Percentiles rank a stretch among this genome's conserved stretches.
Evolutionary conservation across 2,329 filamentous ascomycete genomes (phyloP).

Genomic region (Claviceps sp.): DNA sequence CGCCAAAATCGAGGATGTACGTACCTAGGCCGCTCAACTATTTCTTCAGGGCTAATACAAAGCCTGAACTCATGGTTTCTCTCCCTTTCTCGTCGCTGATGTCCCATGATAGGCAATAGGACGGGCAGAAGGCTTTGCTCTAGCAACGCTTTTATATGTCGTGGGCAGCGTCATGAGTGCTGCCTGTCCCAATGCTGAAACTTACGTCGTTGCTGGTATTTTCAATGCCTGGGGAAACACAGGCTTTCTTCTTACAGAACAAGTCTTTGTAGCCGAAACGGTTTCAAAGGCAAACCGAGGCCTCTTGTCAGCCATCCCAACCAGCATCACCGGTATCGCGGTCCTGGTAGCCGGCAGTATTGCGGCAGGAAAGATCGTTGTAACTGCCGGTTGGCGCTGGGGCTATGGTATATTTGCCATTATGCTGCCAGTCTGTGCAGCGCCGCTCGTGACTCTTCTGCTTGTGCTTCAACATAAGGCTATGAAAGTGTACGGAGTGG

Average conservation of each 20-base stretch:
- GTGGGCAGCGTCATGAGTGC: slow-evolving; percentile 45
- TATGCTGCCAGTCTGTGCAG: slow-evolving; percentile 20
- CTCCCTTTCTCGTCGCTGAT: background rate
- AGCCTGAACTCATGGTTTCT: background rate
- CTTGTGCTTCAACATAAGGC: slow-evolving; percentile 18
- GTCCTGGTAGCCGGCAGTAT: slow-evolving; percentile 19
- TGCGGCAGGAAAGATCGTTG: slow-evolving; percentile 21
- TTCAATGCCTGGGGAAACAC: slow-evolving; percentile 45
- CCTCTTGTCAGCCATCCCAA: slow-evolving; percentile 45
- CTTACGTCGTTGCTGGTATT: slow-evolving; percentile 41
- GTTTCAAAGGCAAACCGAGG: slow-evolving; percentile 47
- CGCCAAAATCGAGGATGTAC: slow-evolving; percentile 43
- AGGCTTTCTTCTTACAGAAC: slow-evolving; percentile 20
- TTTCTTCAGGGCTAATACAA: background rate
- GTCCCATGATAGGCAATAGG: slow-evolving; percentile 30
- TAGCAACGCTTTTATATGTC: slow-evolving; percentile 15
- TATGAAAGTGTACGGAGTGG: slow-evolving; percentile 9
- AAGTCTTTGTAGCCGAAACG: slow-evolving; percentile 48
- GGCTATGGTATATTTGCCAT: slow-evolving; percentile 28
- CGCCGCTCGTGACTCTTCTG: slow-evolving; percentile 19
- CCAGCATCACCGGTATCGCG: slow-evolving; percentile 22
- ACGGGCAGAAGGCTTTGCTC: slow-evolving; percentile 38
- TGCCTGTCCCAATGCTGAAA: slow-evolving; percentile 35
- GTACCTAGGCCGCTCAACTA: background rate
- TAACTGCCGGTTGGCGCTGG: slow-evolving; percentile 27